Conservation (phyloP, 2,329 filamentous ascomycete species). For the Penicillium aurantiogriseum region DNA sequence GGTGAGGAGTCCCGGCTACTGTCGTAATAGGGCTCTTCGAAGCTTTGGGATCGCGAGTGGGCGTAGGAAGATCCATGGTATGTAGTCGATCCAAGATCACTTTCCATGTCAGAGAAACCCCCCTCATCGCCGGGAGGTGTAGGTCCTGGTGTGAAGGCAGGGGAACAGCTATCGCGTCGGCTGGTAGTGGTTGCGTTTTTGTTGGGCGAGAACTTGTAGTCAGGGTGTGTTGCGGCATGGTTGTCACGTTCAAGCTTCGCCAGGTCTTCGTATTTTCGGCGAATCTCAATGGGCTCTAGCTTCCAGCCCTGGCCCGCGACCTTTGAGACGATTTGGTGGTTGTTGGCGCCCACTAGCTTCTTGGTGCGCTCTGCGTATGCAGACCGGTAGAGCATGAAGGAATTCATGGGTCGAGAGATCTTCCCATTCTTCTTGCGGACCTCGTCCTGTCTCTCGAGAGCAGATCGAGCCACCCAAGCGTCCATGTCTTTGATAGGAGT, state of each 20-base stretch:
- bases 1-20: slow-evolving; percentile 39
- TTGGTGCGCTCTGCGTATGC: slow-evolving; percentile 87
- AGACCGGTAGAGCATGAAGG: slow-evolving; percentile 96
- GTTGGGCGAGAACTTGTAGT: slow-evolving; percentile 90
- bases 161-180: slow-evolving; percentile 6
- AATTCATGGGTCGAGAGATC: slow-evolving; percentile 92
- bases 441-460: slow-evolving; percentile 65
- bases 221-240: slow-evolving; percentile 79
- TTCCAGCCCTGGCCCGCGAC: slow-evolving; percentile 87
- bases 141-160: background rate
- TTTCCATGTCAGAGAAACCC: slow-evolving; percentile 39
- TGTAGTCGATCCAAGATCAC: slow-evolving; percentile 12
- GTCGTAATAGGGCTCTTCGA: slow-evolving; percentile 27
- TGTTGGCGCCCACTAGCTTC: slow-evolving; percentile 75
- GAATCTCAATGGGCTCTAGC: slow-evolving; percentile 70
- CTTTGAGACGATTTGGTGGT: slow-evolving; percentile 88
- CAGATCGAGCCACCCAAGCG: slow-evolving; percentile 70
- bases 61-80: slow-evolving; percentile 15
- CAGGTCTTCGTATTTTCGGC: slow-evolving; percentile 72
- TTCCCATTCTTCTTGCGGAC: slow-evolving; percentile 68
- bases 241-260: slow-evolving; percentile 79
- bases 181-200: slow-evolving; percentile 57
- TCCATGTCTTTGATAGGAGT: slow-evolving; percentile 74
- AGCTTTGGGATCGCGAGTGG: slow-evolving; percentile 27
- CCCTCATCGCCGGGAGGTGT: slow-evolving; percentile 7